phyloP scores from a whole-genome alignment of 2,329 filamentous ascomycete species.

The Xylaria sp. region DNA sequence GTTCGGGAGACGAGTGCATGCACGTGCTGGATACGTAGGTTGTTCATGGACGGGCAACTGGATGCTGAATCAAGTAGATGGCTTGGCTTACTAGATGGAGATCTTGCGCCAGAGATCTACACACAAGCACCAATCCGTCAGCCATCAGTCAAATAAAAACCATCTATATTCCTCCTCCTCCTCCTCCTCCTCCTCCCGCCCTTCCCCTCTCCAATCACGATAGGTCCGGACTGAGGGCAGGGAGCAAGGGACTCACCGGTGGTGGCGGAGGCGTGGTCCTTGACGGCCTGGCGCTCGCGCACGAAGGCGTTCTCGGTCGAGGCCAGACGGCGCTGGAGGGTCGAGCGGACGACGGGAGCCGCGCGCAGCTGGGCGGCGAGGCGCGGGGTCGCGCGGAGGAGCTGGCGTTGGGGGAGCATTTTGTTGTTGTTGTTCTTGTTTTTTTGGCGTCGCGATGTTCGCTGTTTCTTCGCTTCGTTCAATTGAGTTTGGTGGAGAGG shows the following conservation, averaged over 20 bases:
- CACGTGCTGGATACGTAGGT: too few species aligned
- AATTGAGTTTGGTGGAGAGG: slow-evolving; percentile 59
- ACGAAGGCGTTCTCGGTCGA: slow-evolving; percentile 90
- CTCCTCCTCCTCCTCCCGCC: too few species aligned
- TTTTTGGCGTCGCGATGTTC: slow-evolving; percentile 1
- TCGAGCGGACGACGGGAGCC: slow-evolving; percentile 55
- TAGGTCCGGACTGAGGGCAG: too few species aligned
- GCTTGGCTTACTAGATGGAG: slow-evolving; percentile 80
- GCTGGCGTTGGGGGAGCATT: slow-evolving; percentile 68
- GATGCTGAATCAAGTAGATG: slow-evolving; percentile 2
- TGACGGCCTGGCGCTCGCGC: slow-evolving; percentile 86
- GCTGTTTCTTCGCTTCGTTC: slow-evolving; percentile 17
- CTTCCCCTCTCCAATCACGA: background rate
- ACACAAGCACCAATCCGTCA: slow-evolving; percentile 41
- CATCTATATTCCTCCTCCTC: background rate
- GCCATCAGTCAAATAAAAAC: slow-evolving; percentile 24
- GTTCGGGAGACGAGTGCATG: too few species aligned
- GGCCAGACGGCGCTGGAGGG: slow-evolving; percentile 71
- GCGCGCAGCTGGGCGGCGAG: slow-evolving; percentile 61
- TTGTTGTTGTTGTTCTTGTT: slow-evolving; percentile 3
- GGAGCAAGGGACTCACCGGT: slow-evolving; percentile 64
- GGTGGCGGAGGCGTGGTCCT: slow-evolving; percentile 84
- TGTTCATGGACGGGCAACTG: background rate
- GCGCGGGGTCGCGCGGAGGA: slow-evolving; percentile 66
- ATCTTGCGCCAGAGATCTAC: slow-evolving; percentile 94